Percentiles rank a stretch among this genome's conserved stretches.
These are phyloP conservation scores for Henckelia pumila DNA, from an alignment of 257 asterid species.

Conservation along the genomic window DNA sequence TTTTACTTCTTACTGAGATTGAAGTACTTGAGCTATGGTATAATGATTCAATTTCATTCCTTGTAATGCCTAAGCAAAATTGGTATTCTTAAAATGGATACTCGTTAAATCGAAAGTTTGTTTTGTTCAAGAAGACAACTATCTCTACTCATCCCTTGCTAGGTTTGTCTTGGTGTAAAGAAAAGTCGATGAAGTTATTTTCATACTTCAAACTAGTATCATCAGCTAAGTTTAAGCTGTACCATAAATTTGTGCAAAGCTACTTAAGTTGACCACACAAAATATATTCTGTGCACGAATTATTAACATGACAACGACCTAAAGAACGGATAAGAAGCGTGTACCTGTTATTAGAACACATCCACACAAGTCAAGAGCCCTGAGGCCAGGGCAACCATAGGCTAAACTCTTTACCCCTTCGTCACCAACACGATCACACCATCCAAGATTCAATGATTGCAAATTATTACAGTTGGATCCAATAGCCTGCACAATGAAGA, in stretches of 20 bases:
- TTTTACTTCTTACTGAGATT: no score
- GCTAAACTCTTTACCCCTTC: constrained; percentile 95
- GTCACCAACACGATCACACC: constrained; percentile 89
- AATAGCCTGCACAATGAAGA: constrained; percentile 58
- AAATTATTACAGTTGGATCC: constrained; percentile 76
- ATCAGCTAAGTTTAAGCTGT: neutral
- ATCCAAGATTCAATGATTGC: constrained; percentile 82
- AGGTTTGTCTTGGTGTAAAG: neutral
- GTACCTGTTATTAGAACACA: constrained; percentile 92
- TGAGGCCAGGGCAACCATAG: constrained; percentile 88
- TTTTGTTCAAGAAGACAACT: neutral
- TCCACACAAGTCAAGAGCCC: constrained; percentile 86
- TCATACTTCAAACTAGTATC: neutral
- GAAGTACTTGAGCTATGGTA: no score
- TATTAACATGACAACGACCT: neutral
- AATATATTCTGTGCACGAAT: neutral
- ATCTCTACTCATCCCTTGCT: neutral
- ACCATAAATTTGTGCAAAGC: neutral
- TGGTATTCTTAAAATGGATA: no score
- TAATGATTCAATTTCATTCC: no score
- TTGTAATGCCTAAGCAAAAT: no score
- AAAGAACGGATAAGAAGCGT: neutral
- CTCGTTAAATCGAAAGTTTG: no score
- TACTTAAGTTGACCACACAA: neutral
- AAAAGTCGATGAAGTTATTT: neutral